Evolutionary conservation across 2,329 filamentous ascomycete genomes (phyloP), one percentile per base, ranked within the genome.

Genomic region (Arthroderma uncinatum): DNA sequence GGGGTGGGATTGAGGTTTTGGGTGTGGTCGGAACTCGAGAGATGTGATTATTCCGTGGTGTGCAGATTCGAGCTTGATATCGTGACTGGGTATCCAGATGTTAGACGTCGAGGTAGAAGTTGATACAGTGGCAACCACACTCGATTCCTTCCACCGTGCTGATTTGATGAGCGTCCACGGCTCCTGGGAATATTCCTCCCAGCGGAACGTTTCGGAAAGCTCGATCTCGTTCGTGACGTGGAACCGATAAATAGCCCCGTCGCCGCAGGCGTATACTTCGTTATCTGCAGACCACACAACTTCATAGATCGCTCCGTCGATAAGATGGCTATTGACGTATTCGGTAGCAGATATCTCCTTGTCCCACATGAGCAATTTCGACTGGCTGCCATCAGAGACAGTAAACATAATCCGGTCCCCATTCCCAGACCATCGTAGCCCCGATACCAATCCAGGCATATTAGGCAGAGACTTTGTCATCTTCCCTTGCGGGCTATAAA

Each of bases 71-170:
- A 73, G 64, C 33, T 66, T 56, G 16, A 75, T 67, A 44, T 73
- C 69, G 57, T 74, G 72, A 5, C 71, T 74, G n/a, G 74, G 74
- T 34, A 76, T 65, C 74, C 74, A 77, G 25, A 77, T 64, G 23
- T 67, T 62, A 14, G 70, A 64, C n/a, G 63, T 69, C 2, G 67
- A 67, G 37, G 66, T 70, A 19, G 72, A 71, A 6, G 50, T 37
- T 8, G 58, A 60, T 23, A 73, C 74, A 16, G 68, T 66, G 9
- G 76, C 70, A 5, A 71, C 68, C 10, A 74, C 66, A 6, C 71
- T 57, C 1, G 67, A 65, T 6, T 59, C 60, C 2, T 62, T 63
- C 4, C 61, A 64, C 28, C 64, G 63, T 23, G 68, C 62, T 58
- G 70, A 70, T 54, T 68, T 71, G 59, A 75, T 64, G 57, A 74